Base-by-base conservation (phyloP, 495 filamentous ascomycete species). In the Trichoderma orchidacearum region DNA sequence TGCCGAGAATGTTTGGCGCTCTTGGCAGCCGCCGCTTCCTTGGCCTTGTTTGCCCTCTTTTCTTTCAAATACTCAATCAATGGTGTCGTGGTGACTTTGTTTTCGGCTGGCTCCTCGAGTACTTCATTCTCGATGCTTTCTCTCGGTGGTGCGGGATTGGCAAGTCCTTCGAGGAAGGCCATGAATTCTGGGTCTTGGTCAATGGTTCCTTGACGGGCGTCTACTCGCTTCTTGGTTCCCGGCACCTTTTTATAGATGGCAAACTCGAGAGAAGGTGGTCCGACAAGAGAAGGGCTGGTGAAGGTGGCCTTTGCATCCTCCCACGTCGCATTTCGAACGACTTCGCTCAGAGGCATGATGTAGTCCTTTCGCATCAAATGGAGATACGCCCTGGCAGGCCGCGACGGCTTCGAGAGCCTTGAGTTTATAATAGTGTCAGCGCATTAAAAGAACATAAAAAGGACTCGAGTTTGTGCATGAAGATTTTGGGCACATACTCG, bases 181-280 rank as follows among this genome's bases (percentile, higher is more conserved):
- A 95, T 94, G 60, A 97, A 97, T 56, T 97, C 93, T 0, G 85
- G 82, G 66, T 98, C 93, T 62, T 92, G 89, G 61, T 98, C 93
- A 57, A 98, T 96, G 5, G 89, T 94, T 41, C 94, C 93, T 66
- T 95, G 88, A 3, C 92, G 84, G 57, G 80, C 80, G 75, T 98
- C 93, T 50, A 80, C 79, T 23, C 89, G 83, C 62, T 78, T 84
- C 58, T 84, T 86, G 6, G 64, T 69, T 6, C 75, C 75, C 15
- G 94, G 89, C 0, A 85, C 78, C 60, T 89, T 87, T 53, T 87
- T 85, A 68, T 90, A 93, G 3, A 86, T 80, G 25, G 93, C 81
- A 63, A 88, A 86, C 63, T 96, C 91, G 13, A 95, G 72, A 9
- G 77, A 74, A 0, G 90, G 90, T 15, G 85, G 87, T 0, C 83